Evolutionary conservation across 2,329 filamentous ascomycete genomes (phyloP), one percentile per base, ranked within the genome.

Genomic region (Venturia oleaginea): DNA sequence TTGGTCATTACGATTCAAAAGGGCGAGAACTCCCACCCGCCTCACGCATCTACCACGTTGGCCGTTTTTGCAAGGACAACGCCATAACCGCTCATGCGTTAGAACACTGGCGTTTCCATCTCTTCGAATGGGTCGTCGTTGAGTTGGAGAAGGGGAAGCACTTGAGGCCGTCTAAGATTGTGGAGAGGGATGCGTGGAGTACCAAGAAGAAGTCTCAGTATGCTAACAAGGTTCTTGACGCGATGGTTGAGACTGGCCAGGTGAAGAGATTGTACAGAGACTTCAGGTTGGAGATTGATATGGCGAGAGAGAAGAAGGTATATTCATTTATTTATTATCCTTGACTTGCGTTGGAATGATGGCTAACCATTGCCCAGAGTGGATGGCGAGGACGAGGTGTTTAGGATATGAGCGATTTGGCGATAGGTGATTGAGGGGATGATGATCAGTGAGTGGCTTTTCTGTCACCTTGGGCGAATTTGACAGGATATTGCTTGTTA

Each of bases 21-120:
- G 83, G 81, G 3, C 73, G 78, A 59, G 54, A 71, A 13, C 68
- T 86, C 4, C 76, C 79, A 0, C 71, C 77, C 1, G 76, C 77
- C 54, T 72, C 76, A 22, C 78, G 69, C 2, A 76, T 77, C 32
- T 87, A 82, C 73, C 80, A 79, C 65, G 73, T 84, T 2, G 85
- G 85, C 67, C 40, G 63, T 24, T 80, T 81, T 66, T 89, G 86
- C 76, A 83, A 81, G 70, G 75, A 77, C 38, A 88, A 87, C 68
- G 89, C 90, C 0, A 80, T 85, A 67, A 86, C 86, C 46, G 87
- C 88, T 0, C 90, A 93, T 71, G 82, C 81, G 0, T 80, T 93
- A 3, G 81, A 85, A 4, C 90, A 94, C 75, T 92, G 90, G 90
- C 87, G 87, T 65, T 84, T 83, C 66, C 83, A 86, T 57, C 83